Evolutionary conservation across 2,329 filamentous ascomycete genomes (phyloP).

Genomic region (Achaetomium macrosporum): DNA sequence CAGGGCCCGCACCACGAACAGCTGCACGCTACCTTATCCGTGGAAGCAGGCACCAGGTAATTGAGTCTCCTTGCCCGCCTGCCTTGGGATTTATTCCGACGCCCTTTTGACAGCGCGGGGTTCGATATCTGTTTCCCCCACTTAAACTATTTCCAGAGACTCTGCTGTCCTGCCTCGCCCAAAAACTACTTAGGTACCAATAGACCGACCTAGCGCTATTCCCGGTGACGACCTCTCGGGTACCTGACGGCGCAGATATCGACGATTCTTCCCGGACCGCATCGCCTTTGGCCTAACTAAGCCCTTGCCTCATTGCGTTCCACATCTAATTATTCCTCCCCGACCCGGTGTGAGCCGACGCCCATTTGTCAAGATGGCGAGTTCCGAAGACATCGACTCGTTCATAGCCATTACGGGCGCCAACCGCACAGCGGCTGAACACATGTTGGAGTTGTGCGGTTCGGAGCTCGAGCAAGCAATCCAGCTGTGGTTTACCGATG

Average conservation of each 20-base stretch:
- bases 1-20: too few relatives aligned
- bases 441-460: constrained; percentile 80
- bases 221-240: too few relatives aligned
- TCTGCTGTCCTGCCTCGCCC: constrained; percentile 3
- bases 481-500: constrained; percentile 84
- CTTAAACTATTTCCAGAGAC: neutral
- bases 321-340: neutral
- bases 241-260: too few relatives aligned
- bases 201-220: neutral
- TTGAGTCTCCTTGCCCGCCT: neutral
- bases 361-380: constrained; percentile 46
- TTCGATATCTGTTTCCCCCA: neutral
- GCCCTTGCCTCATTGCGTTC: too few relatives aligned
- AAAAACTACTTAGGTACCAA: neutral
- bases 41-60: too few relatives aligned
- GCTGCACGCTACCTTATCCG: too few relatives aligned
- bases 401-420: constrained; percentile 80
- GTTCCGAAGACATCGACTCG: constrained; percentile 61
- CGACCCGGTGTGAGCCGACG: neutral
- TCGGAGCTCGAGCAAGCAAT: constrained; percentile 80
- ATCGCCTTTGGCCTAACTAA: too few relatives aligned
- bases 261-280: too few relatives aligned
- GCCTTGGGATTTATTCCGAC: neutral
- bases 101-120: neutral
- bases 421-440: constrained; percentile 65